Evolutionary conservation across 208 protist genomes (phyloP), one percentile per base, ranked within the genome.

Genomic region (Vickermania spadyakhi): DNA sequence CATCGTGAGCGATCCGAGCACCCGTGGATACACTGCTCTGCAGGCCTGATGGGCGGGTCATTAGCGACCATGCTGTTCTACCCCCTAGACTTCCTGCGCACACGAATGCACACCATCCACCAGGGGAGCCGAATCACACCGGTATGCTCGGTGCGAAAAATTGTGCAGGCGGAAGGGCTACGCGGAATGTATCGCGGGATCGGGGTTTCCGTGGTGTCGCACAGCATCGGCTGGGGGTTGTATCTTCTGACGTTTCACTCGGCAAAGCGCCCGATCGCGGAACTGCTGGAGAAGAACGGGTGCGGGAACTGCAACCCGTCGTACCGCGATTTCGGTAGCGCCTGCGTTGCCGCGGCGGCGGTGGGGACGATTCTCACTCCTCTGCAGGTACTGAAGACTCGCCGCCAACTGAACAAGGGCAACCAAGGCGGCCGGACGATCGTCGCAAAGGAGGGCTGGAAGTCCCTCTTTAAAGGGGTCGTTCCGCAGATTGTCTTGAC

Each of bases 61-160:
- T 56, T 79, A 2, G 72, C 86, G 1, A 91, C 77, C 68, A 75
- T 80, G 56, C 42, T 84, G 30, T 94, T 94, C 64, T 94, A 94
- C 62, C 86, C 86, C 1, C 72, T 94, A 1, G 86, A 94, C 63
- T 86, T 91, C 60, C 62, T 91, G 0, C 80, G 86, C 45, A 94
- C 86, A 1, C 72, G 81, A n/a, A 84, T 81, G 81, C 83, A 94
- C 53, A 81, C 72, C 2, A 57, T 84, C n/a, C 75, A 78, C 58
- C 72, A 86, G 57, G 72, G 74, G 52, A 71, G 58, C 23, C 53
- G 67, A 45, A 66, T 60, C 1, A 69, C 60, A 64, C 81, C 78
- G 28, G 56, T 88, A 18, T 70, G 68, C 11, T 85, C 79, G 5
- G 60, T 58, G 0, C 31, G 68, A 3, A 68, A 84, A 28, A 86